phyloP scores from a whole-genome alignment of 2,329 filamentous ascomycete genomes.

The Drechslerella coelobrocha region DNA sequence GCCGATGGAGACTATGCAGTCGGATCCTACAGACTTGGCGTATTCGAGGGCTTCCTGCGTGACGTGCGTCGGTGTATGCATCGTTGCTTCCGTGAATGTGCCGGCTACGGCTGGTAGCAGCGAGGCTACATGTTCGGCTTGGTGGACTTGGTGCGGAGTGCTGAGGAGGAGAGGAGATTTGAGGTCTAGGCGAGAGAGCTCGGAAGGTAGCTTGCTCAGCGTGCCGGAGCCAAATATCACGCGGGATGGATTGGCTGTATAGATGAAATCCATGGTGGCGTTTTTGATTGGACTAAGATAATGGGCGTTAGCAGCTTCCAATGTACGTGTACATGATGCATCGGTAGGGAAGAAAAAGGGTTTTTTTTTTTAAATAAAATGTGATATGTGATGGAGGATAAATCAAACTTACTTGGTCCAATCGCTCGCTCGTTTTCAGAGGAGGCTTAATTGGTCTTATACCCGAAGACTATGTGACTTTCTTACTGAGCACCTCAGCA shows the following conservation, averaged over 20 bases:
- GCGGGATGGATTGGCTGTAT: conserved; percentile 64
- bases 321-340: too few species aligned
- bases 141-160: conserved; percentile 63
- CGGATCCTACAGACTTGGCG: conserved; percentile 61
- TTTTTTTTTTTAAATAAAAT: too few species aligned
- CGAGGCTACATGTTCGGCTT: conserved; percentile 61
- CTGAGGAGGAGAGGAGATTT: conserved; percentile 66
- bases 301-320: conserved; percentile 54
- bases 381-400: too few species aligned
- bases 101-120: conserved; percentile 63
- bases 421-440: too few species aligned
- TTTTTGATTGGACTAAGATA: not conserved
- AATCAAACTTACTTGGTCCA: too few species aligned
- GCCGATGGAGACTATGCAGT: conserved; percentile 68
- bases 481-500: too few species aligned
- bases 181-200: conserved; percentile 61
- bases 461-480: too few species aligned
- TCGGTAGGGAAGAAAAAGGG: too few species aligned
- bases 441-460: too few species aligned
- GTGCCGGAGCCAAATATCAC: conserved; percentile 67
- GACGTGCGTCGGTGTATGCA: conserved; percentile 69
- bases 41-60: conserved; percentile 66
- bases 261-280: conserved; percentile 60
- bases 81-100: conserved; percentile 66
- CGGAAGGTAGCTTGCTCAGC: conserved; percentile 61